Evolutionary conservation across 768 basidiomycete species (phyloP).

Genomic region (Leccinum ochraceum): DNA sequence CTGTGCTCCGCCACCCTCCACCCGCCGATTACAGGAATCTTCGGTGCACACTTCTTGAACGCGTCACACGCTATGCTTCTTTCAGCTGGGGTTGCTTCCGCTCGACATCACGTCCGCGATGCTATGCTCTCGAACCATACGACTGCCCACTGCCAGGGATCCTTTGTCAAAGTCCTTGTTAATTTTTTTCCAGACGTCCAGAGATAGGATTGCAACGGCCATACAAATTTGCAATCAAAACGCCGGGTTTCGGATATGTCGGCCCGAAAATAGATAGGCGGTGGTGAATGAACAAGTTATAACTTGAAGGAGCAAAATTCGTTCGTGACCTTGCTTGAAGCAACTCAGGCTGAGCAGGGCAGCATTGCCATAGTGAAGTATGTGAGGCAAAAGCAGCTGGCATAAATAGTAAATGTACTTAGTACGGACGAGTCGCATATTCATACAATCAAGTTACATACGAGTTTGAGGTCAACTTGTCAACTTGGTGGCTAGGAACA

Average conservation of each 20-base stretch:
- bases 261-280: slow-evolving; percentile 45
- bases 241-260: background rate
- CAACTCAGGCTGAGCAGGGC: no score
- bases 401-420: no score
- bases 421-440: no score
- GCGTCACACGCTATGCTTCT: background rate
- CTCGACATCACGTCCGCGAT: no score
- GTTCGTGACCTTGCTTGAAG: slow-evolving; percentile 1
- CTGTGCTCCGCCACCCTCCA: background rate
- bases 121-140: no score
- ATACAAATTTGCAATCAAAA: background rate
- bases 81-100: background rate
- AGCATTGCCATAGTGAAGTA: no score
- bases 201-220: background rate
- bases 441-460: no score
- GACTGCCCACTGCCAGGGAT: background rate
- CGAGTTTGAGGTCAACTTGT: no score
- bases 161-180: no score
- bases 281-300: slow-evolving; percentile 64
- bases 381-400: no score
- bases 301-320: slow-evolving; percentile 37
- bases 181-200: background rate
- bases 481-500: no score
- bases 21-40: background rate
- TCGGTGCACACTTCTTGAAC: background rate